phyloP scores from a whole-genome alignment of 352 stramenopile species.

The Saprolegnia diclina region DNA sequence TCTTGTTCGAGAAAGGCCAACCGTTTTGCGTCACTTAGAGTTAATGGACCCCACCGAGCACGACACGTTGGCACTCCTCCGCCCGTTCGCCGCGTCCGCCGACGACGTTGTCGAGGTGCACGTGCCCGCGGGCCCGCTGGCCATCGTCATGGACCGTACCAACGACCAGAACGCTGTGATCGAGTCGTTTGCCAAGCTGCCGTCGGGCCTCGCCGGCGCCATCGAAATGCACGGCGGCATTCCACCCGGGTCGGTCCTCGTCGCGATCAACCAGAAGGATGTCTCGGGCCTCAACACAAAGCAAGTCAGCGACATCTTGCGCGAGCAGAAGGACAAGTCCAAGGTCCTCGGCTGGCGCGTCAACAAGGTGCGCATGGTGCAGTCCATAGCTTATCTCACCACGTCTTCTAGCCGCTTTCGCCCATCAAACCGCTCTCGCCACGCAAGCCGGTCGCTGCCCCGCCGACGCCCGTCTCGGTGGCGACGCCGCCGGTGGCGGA shows the following conservation, averaged over 20 bases:
- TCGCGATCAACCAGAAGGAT: constrained; percentile 61
- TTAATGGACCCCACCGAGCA: neutral
- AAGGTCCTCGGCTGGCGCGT: constrained; percentile 24
- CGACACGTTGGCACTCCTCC: constrained; percentile 22
- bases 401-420: constrained; percentile 1
- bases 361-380: neutral
- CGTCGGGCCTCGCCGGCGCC: constrained; percentile 40
- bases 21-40: no score
- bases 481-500: neutral
- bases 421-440: neutral
- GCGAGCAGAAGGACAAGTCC: constrained; percentile 30
- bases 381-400: neutral
- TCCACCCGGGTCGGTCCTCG: constrained; percentile 39
- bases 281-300: constrained; percentile 40
- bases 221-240: constrained; percentile 45
- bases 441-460: neutral
- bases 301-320: constrained; percentile 54
- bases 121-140: constrained; percentile 53
- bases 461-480: neutral
- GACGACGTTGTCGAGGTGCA: constrained; percentile 37
- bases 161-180: constrained; percentile 40
- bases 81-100: neutral
- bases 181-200: constrained; percentile 53
- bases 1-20: no score
- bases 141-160: constrained; percentile 58